Evolutionary conservation across 345 rosid species (phyloP), one percentile per base, ranked within the genome.

Genomic region (Adansonia digitata): DNA sequence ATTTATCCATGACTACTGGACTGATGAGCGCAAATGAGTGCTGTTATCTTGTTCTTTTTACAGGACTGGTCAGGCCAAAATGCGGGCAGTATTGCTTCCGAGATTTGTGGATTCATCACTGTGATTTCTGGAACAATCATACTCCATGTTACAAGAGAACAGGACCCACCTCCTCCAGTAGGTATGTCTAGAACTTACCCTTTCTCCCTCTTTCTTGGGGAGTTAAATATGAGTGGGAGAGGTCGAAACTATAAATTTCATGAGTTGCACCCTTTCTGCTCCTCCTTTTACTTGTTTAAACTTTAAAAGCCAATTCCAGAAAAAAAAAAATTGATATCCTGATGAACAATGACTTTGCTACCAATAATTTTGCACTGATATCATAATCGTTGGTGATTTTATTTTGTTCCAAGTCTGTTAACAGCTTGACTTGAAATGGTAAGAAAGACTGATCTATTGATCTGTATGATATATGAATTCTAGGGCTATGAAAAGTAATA

Each of bases 91-190:
- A 59, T 59, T 59, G 63, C 63, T 18, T 59, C 63, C 27, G 63
- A 59, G 63, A 59, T 59, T 4, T 59, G 63, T 59, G 37, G 63
- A 27, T 59, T 59, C 35, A 57, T 57, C 34, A 57, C 63, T 27
- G 63, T 57, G 37, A 35, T 57, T 18, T 57, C 63, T 59, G 63
- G 63, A 27, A 59, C 63, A 27, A 59, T 59, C 63, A 59, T 59
- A 27, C 63, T 59, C 5, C 63, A 59, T 27, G 63, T 37, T 13
- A 59, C 63, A 15, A 59, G 63, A 59, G 63, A 59, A 27, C 63
- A 91, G 74, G 97, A 91, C 73, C 77, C 86, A 20, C 71, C 90
- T 76, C 79, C 86, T 74, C 80, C 88, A 39, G 77, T 75, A 69
- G 97, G 97, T 91, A 89, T 40, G 73, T 77, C 3, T 15, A 34